phyloP scores from a whole-genome alignment of 306 rosid genomes.

The Cicer arietinum region DNA sequence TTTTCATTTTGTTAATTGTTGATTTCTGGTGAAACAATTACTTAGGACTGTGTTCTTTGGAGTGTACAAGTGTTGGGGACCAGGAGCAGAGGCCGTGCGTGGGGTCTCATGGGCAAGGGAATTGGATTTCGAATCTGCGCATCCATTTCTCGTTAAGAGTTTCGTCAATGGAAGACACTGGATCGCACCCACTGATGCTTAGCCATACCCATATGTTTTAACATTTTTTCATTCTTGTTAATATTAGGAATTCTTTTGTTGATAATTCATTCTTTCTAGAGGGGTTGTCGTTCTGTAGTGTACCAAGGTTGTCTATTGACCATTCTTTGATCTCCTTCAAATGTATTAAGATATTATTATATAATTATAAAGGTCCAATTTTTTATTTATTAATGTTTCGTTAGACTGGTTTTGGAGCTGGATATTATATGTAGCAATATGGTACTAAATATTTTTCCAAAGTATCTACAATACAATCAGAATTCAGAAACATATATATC shows the following conservation, averaged over 20 bases:
- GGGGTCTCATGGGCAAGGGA: slow-evolving; percentile 70
- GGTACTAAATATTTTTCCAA: too few relatives aligned
- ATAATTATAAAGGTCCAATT: background rate
- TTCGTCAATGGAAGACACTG: slow-evolving; percentile 94
- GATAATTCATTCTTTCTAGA: background rate
- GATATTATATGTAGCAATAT: too few relatives aligned
- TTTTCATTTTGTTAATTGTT: background rate
- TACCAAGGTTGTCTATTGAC: background rate
- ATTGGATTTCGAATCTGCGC: slow-evolving; percentile 69
- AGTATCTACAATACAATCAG: too few relatives aligned
- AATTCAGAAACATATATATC: too few relatives aligned
- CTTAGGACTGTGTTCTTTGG: slow-evolving; percentile 76
- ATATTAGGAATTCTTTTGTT: slow-evolving; percentile 29
- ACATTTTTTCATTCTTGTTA: background rate
- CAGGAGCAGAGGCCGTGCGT: slow-evolving; percentile 68
- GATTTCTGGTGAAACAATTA: background rate
- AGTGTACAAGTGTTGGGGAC: slow-evolving; percentile 87
- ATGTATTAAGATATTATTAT: background rate
- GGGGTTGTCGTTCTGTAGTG: background rate
- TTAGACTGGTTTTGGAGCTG: too few relatives aligned
- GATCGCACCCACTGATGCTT: slow-evolving; percentile 82
- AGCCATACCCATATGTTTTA: background rate
- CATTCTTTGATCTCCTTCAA: slow-evolving; percentile 23
- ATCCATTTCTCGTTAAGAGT: slow-evolving; percentile 79
- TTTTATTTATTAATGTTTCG: background rate